Base-by-base conservation (phyloP, 805 yeast species). In the Ogataea thermomethanolica region DNA sequence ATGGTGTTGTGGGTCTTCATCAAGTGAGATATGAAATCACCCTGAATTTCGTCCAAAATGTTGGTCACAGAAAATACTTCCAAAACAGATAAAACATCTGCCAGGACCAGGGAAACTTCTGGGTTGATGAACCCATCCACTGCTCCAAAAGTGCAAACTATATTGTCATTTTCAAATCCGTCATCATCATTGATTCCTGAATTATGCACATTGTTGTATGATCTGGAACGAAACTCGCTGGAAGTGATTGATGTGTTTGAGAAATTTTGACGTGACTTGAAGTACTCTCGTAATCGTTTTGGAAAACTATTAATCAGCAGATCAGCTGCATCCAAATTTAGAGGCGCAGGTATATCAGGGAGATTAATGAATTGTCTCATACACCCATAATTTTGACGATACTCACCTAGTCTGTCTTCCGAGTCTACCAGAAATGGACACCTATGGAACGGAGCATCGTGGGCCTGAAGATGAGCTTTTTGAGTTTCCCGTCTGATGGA, bases 391-490 rank as follows among this genome's bases (percentile, higher is more conserved):
- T 70, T 66, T 5, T 67, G 66, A n/a, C 67, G 61, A 49, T 81
- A 85, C 1, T 51, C 51, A 0, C 63, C 58, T 35, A 71, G 73
- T 29, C 81, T 73, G 10, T 65, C 62, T 10, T 70, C 69, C 6
- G 69, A 71, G 3, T 74, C 72, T 7, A 91, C 58, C 22, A 91
- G 59, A 56, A 88, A 90, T 0, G 93, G 81, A 14, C 79, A 67
- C 40, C 99, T 64, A 50, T 87, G 93, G 46, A 78, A 88, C 0
- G 96, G 88, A 0, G 85, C 84, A 67, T 93, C 99, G 51, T 87
- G 84, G 6, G 66, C 48, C 13, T 75, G 64, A 1, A 90, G 62
- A 58, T 85, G 95, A 2, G 68, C 66, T 37, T 80, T 80, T 56
- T 90, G 96, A 13, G 63, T 53, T 8, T 55, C 53, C 37, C 77